Evolutionary conservation across 345 rosid genomes (phyloP).

Genomic region (Eucalyptus cladocalyx): DNA sequence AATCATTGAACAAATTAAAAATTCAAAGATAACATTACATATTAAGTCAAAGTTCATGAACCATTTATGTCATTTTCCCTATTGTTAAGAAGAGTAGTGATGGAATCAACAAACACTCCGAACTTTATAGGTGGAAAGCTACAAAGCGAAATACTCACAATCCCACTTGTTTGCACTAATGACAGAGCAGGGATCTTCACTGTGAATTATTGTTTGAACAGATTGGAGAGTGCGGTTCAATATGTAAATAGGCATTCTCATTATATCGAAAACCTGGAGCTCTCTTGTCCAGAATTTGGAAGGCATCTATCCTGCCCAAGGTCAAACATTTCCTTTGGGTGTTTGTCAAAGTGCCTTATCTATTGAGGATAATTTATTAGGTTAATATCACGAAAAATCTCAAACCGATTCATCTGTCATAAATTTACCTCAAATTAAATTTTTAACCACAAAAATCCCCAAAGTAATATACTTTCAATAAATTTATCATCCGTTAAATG

Average conservation of each 20-base stretch:
- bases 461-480: too few relatives aligned
- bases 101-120: neutral
- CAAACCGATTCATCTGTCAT: accelerated
- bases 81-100: neutral
- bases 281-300: neutral
- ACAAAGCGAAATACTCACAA: neutral
- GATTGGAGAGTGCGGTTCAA: neutral
- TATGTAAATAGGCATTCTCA: neutral
- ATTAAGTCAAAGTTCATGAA: too few relatives aligned
- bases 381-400: too few relatives aligned
- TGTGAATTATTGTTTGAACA: neutral
- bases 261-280: neutral
- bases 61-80: too few relatives aligned
- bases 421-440: neutral
- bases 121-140: neutral
- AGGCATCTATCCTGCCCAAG: neutral
- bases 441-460: neutral
- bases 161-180: neutral
- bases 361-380: neutral
- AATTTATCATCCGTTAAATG: neutral
- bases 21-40: too few relatives aligned
- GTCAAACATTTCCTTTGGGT: neutral
- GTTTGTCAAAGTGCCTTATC: neutral
- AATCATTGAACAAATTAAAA: too few relatives aligned
- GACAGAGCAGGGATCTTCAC: neutral